These are phyloP conservation scores for Meripilus lineatus DNA, from an alignment of 1,284 basidiomycete species.

Conservation along the genomic window DNA sequence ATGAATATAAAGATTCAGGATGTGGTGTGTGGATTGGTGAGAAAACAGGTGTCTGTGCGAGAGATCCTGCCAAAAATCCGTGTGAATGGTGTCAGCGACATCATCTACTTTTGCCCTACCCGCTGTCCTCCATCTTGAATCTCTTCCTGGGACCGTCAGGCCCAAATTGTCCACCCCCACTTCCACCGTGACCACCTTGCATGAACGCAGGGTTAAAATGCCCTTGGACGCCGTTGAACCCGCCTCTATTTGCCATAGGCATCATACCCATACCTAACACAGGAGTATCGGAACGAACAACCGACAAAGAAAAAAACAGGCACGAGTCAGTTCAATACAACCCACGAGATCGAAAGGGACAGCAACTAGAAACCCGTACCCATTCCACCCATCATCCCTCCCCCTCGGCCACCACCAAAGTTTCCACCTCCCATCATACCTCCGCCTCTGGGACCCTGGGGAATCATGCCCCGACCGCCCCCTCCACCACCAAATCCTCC, in stretches of 20 bases:
- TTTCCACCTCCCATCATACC: slow-evolving; percentile 47
- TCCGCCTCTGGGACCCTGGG: slow-evolving; percentile 53
- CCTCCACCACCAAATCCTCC: slow-evolving; percentile 34
- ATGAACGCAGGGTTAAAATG: slow-evolving; percentile 75
- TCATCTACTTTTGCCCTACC: too few species aligned
- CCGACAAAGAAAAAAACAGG: slow-evolving; percentile 16
- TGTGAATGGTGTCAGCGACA: too few species aligned
- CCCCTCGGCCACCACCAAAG: slow-evolving; percentile 24
- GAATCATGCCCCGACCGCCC: slow-evolving; percentile 55
- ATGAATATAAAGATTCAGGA: too few species aligned
- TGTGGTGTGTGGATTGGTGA: too few species aligned
- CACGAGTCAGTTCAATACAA: slow-evolving; percentile 10
- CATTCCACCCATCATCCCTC: slow-evolving; percentile 50
- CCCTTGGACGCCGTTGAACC: slow-evolving; percentile 46
- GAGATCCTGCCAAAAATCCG: too few species aligned
- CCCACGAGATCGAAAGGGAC: slow-evolving; percentile 18
- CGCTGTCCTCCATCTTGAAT: slow-evolving; percentile 43
- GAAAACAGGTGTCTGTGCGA: too few species aligned
- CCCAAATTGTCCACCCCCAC: slow-evolving; percentile 35
- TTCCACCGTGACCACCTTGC: slow-evolving; percentile 37
- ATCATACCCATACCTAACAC: slow-evolving; percentile 46
- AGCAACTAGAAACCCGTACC: slow-evolving; percentile 60
- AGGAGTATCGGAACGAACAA: not conserved
- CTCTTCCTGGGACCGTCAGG: slow-evolving; percentile 53
- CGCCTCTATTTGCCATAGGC: slow-evolving; percentile 41